Evolutionary conservation across 345 rosid genomes (phyloP), one percentile per base, ranked within the genome.

Genomic region (Ceriops decandra): DNA sequence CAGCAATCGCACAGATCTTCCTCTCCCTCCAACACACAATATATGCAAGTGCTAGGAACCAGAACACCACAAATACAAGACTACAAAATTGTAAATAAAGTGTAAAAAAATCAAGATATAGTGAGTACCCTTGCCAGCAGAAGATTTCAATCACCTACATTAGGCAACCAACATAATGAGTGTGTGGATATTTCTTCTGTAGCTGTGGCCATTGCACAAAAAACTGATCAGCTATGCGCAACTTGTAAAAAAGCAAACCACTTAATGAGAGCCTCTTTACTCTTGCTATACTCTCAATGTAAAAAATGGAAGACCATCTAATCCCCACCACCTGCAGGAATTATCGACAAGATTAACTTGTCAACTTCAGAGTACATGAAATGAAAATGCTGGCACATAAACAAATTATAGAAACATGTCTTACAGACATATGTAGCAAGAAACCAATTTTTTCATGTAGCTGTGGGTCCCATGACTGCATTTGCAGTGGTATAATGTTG

Each of bases 181-280:
- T 84, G 66, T 86, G 87, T 31, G 92, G 82, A 70, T 90, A 87
- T 52, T 85, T 75, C 59, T 73, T 82, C 74, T 84, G 88, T 30
- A 90, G 80, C 54, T 88, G 88, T 6, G 98, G 93, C 97, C 98
- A 93, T 49, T 93, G 97, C 72, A 91, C 96, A 69, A 76, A 91
- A 75, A 91, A 85, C 61, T 87, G 88, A 85, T 95, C 97, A 32
- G 93, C 97, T 63, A 90, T 77, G 21, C 81, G 69, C 8, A 88
- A 81, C 72, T 85, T 87, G 86, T 91, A 90, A 16, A 91, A 92
- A 53, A 91, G 82, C 76, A 90, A 77, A 36, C 96, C 98, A 77
- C 96, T 95, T 71, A 90, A 75, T 13, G 99, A 95, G 31, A 95
- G 92, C 82, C 82, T 87, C 58, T 65, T 86, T 35, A 90, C 99